phyloP scores from a whole-genome alignment of 108 stramenopile genomes.

The Discostella pseudostelligera region DNA sequence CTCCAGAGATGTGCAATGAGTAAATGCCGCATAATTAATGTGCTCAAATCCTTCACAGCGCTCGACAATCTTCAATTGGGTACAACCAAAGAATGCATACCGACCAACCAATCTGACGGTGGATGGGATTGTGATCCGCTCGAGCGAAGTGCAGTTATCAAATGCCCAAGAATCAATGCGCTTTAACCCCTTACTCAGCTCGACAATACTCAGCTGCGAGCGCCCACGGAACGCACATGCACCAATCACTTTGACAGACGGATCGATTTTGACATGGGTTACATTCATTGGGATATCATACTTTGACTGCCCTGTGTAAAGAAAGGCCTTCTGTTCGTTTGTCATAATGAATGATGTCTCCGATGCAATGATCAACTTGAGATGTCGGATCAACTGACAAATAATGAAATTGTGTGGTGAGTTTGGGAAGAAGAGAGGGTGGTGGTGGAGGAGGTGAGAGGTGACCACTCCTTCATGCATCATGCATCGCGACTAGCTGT shows the following conservation, averaged over 20 bases:
- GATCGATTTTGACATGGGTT: background rate
- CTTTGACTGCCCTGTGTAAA: background rate
- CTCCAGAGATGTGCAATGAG: background rate
- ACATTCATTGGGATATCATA: background rate
- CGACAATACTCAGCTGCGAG: background rate
- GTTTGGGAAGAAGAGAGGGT: too few relatives aligned
- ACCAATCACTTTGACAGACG: background rate
- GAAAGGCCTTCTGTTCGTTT: too few relatives aligned
- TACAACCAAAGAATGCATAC: background rate
- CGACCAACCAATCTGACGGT: background rate
- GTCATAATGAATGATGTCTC: too few relatives aligned
- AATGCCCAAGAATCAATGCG: too few relatives aligned
- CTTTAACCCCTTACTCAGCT: too few relatives aligned
- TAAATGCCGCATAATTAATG: background rate
- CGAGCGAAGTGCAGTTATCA: background rate
- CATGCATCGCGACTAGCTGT: too few relatives aligned
- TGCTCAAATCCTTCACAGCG: background rate
- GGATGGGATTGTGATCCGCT: background rate
- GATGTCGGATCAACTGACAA: too few relatives aligned
- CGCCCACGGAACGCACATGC: background rate
- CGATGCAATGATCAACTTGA: too few relatives aligned
- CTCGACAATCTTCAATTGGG: background rate
- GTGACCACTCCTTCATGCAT: too few relatives aligned
- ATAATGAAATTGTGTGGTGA: too few relatives aligned
- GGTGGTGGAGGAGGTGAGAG: too few relatives aligned